Percentiles rank a stretch among this genome's conserved stretches.
Conservation (phyloP, 108 stramenopile species). For the Aureococcus anophagefferens region DNA sequence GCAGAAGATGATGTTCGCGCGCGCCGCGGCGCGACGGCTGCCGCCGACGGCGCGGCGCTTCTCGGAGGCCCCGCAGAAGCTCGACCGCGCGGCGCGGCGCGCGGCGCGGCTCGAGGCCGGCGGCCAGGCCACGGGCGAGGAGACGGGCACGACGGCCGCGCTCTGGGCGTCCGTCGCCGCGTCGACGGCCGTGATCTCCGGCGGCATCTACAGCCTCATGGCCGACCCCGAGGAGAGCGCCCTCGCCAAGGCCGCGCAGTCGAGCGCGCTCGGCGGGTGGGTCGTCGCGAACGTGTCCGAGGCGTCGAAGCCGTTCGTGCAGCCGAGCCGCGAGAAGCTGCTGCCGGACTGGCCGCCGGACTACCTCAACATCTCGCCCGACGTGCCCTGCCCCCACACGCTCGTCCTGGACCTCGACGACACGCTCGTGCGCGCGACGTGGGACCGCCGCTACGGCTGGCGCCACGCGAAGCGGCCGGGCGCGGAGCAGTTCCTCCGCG, state of each 20-base stretch:
- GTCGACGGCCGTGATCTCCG: not conserved
- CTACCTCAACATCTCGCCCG: constrained; percentile 72
- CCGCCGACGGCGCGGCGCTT: too few species aligned
- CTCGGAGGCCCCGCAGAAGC: too few species aligned
- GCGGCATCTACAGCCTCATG: not conserved
- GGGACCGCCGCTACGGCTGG: constrained; percentile 90
- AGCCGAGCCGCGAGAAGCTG: constrained; percentile 74
- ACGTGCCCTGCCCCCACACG: constrained; percentile 77
- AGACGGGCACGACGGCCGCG: too few species aligned
- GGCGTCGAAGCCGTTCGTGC: constrained; percentile 53
- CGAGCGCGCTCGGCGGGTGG: not conserved
- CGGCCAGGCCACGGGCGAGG: too few species aligned
- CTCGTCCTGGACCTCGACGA: constrained; percentile 89
- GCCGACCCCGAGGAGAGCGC: not conserved
- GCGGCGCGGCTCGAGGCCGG: too few species aligned
- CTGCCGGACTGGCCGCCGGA: constrained; percentile 75
- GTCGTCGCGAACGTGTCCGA: constrained; percentile 46
- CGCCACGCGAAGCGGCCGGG: constrained; percentile 91
- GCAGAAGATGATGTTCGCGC: too few species aligned
- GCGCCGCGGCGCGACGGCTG: too few species aligned
- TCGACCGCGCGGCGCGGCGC: too few species aligned
- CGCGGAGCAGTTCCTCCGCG: constrained; percentile 78
- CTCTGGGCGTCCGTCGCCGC: too few species aligned
- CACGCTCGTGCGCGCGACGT: constrained; percentile 75
- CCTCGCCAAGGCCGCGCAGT: not conserved